A percentile compares a stretch with the other conserved stretches of the same genome.
phyloP scores from a whole-genome alignment of 2,329 filamentous ascomycete genomes.

The Plectosphaerella plurivora region DNA sequence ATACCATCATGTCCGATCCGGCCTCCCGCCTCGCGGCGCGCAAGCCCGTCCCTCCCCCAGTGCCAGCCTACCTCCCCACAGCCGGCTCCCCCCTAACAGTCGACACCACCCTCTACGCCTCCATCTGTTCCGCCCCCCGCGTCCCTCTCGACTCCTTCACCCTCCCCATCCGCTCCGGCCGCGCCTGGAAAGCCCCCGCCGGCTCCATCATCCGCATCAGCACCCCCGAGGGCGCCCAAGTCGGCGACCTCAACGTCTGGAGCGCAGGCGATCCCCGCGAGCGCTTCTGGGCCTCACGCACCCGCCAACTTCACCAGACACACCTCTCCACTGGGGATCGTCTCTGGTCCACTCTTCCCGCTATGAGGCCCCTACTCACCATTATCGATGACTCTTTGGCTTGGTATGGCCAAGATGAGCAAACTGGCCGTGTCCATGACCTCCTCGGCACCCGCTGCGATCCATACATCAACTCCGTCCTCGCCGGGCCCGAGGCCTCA shows the following conservation, averaged over 20 bases:
- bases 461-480: conserved; percentile 74
- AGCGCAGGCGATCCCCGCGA: conserved; percentile 72
- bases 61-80: conserved; percentile 42
- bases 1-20: background rate
- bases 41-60: conserved; percentile 40
- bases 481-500: conserved; percentile 51
- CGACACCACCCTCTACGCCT: conserved; percentile 49
- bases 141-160: conserved; percentile 47
- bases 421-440: conserved; percentile 70
- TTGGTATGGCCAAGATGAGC: conserved; percentile 55
- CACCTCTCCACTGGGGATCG: conserved; percentile 70
- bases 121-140: conserved; percentile 46
- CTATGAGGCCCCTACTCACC: conserved; percentile 69
- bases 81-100: conserved; percentile 38
- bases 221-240: conserved; percentile 73
- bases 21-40: conserved; percentile 33
- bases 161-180: conserved; percentile 68
- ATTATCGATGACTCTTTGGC: conserved; percentile 64
- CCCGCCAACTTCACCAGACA: conserved; percentile 71
- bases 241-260: conserved; percentile 81
- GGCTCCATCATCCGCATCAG: conserved; percentile 68
- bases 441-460: conserved; percentile 79
- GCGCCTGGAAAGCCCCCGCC: conserved; percentile 66
- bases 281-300: conserved; percentile 76
- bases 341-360: conserved; percentile 75